Conservation (phyloP, 192 early-diverging fungal species). For the Backusella tarrabulga region DNA sequence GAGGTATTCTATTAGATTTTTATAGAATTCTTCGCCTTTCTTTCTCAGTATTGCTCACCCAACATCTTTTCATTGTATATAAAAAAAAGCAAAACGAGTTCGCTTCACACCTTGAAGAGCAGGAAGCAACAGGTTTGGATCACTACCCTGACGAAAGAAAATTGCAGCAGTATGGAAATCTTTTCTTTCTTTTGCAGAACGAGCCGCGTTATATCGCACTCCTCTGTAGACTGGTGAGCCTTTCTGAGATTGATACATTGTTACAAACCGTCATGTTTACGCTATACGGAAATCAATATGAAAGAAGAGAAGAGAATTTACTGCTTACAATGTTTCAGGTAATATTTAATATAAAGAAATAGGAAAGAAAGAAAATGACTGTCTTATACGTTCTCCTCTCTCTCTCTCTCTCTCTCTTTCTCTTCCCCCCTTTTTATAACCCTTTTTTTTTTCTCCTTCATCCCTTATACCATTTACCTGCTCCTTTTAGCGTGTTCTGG, state of each 20-base stretch:
- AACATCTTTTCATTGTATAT: background rate
- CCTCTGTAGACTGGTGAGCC: conserved; percentile 75
- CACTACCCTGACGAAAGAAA: conserved; percentile 74
- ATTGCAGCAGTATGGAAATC: conserved; percentile 82
- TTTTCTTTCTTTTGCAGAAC: conserved; percentile 89
- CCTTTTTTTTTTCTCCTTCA: background rate
- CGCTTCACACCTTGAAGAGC: conserved; percentile 67
- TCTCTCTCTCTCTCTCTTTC: background rate
- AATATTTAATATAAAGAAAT: conserved; percentile 5
- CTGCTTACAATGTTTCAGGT: conserved; percentile 94
- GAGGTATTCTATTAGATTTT: conserved; percentile 57
- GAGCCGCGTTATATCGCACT: conserved; percentile 88
- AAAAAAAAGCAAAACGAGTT: conserved; percentile 69
- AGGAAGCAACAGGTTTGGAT: conserved; percentile 33
- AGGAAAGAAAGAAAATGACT: background rate
- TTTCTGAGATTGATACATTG: conserved; percentile 88
- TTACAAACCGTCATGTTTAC: conserved; percentile 96
- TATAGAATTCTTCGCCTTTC: background rate
- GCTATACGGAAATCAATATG: conserved; percentile 93
- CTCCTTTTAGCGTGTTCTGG: conserved; percentile 8
- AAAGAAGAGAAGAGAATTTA: conserved; percentile 91
- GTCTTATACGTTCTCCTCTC: background rate
- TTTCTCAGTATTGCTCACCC: background rate
- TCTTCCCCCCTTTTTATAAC: background rate
- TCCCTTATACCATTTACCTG: background rate